A percentile compares a stretch with the other conserved stretches of the same genome.
phyloP scores from a whole-genome alignment of 2,329 filamentous ascomycete genomes.

The Exophiala dermatitidis region DNA sequence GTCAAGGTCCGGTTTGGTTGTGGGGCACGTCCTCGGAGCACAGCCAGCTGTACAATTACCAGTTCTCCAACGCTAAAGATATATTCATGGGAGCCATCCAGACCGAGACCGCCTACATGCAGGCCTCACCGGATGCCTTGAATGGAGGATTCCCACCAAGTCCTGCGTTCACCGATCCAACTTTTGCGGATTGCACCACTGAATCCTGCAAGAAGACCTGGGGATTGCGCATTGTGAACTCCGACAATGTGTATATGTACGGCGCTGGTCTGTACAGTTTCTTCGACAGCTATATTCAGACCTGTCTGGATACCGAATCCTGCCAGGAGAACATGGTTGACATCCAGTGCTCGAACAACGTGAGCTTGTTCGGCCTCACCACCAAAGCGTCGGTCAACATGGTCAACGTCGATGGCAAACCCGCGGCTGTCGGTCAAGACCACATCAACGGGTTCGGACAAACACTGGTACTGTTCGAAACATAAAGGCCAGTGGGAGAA shows the following conservation, averaged over 20 bases:
- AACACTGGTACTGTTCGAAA: constrained; percentile 49
- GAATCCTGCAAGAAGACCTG: constrained; percentile 63
- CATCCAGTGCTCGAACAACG: constrained; percentile 54
- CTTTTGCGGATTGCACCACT: constrained; percentile 56
- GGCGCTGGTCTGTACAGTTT: constrained; percentile 73
- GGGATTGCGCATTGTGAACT: constrained; percentile 65
- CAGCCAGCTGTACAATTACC: constrained; percentile 66
- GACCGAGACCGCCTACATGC: constrained; percentile 73
- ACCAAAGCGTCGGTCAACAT: constrained; percentile 71
- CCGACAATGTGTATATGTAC: constrained; percentile 60
- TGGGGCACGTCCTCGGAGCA: constrained; percentile 65
- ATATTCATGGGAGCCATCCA: constrained; percentile 80
- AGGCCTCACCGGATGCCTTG: constrained; percentile 75
- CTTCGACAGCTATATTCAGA: constrained; percentile 73
- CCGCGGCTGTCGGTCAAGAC: constrained; percentile 50
- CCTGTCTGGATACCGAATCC: constrained; percentile 58
- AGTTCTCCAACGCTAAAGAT: constrained; percentile 67
- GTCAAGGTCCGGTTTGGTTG: constrained; percentile 69
- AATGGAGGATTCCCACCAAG: constrained; percentile 57
- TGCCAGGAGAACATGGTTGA: constrained; percentile 75
- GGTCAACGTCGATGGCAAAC: constrained; percentile 55
- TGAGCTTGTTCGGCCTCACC: constrained; percentile 61
- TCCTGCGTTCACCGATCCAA: constrained; percentile 56
- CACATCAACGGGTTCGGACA: constrained; percentile 62
- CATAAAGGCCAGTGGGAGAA: constrained; percentile 4